These are phyloP conservation scores for Phlebiopsis gigantea DNA, from an alignment of 768 basidiomycete species.

Conservation along the genomic window DNA sequence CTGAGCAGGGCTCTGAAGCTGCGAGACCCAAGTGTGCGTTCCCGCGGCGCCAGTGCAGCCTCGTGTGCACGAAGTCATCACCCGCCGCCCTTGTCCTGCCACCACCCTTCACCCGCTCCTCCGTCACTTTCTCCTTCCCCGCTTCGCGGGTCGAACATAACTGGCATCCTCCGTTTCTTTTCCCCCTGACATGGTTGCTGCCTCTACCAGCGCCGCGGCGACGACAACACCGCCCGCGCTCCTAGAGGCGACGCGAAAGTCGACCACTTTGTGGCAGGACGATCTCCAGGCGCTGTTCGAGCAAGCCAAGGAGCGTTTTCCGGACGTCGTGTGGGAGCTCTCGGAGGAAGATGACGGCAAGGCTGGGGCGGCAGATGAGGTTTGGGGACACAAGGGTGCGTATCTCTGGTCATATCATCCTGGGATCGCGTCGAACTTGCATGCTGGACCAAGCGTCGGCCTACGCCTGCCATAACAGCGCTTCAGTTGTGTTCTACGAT, in stretches of 20 bases:
- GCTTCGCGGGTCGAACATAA: background rate
- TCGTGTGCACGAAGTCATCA: background rate
- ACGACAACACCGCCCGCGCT: conserved; percentile 42
- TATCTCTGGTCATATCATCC: background rate
- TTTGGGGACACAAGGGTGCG: conserved; percentile 96
- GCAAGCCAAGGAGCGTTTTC: conserved; percentile 85
- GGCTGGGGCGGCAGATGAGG: conserved; percentile 39
- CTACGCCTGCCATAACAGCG: background rate
- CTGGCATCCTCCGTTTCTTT: background rate
- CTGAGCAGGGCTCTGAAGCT: background rate
- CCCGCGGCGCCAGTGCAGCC: background rate
- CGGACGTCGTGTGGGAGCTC: conserved; percentile 95
- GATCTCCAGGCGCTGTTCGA: conserved; percentile 76
- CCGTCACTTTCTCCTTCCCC: background rate
- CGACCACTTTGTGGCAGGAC: conserved; percentile 72
- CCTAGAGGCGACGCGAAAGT: conserved; percentile 60
- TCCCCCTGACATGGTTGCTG: background rate
- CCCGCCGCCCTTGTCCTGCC: background rate
- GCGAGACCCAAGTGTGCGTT: background rate
- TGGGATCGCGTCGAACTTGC: background rate
- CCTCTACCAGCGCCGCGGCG: conserved; percentile 3
- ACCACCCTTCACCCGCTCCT: conserved; percentile 1
- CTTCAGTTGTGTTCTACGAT: too few relatives aligned
- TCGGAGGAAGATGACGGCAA: conserved; percentile 41
- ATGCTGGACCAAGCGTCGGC: background rate